Evolutionary conservation across 352 stramenopile genomes (phyloP), one percentile per base, ranked within the genome.

Genomic region (Saprolegnia parasitica): DNA sequence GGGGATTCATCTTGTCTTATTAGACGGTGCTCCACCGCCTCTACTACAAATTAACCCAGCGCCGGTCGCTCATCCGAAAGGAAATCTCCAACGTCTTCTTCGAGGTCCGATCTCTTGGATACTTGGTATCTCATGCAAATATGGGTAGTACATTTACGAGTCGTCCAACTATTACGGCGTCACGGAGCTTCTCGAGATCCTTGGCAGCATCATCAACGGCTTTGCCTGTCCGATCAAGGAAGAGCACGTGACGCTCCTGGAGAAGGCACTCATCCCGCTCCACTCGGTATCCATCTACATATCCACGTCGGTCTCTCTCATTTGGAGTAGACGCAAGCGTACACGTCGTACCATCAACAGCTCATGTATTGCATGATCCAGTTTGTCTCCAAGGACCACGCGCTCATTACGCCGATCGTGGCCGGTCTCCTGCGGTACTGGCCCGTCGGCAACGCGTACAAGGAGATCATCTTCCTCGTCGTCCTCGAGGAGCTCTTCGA

Each of bases 41-140:
- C 73, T 96, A 96, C 76, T 94, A 94, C 82, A 96, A 95, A 77
- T 80, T 96, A 61, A 95, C 86, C 65, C 85, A 96, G 76, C 88
- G 87, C 40, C 86, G 88, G 35, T 89, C 86, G 67, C 80, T 85
- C 20, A 94, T 96, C 77, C 84, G 88, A 57, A 90, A 91, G 73
- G 84, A 93, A 73, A 95, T 96, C 76, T 83, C 86, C 67, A 77
- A 94, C 73, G 79, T 86, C 65, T 94, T 96, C 71, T 95, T 93
- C 79, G 86, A 91, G 52, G 52, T 58, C 32, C 52, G 23, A 58
- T 46, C 8, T 15, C 39, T 8, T 8, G 8, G 39, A 15, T 15
- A 46, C 8, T 15, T 46, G 39, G 15, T 15, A 8, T 46, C 8
- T 15, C 52, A 52, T 52, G 21, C 18, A 18, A 52, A 18, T 52